Base-by-base conservation (phyloP, 805 yeast species). In the Ogataea trehaloabstinens region DNA sequence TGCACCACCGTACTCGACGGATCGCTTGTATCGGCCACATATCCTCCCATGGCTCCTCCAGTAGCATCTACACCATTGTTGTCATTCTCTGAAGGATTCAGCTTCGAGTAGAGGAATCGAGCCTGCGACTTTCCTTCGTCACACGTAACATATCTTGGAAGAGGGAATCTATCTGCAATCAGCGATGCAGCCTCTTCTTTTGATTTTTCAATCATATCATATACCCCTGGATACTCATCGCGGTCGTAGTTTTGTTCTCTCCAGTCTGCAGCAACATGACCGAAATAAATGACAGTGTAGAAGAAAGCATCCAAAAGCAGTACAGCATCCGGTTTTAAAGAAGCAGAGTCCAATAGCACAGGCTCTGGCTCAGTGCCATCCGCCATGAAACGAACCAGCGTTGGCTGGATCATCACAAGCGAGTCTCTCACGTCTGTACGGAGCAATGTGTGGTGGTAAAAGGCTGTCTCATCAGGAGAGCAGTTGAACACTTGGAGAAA, bases 71-170 rank as follows among this genome's bases (percentile, higher is more conserved):
- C 18, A 33, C 68, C 71, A 19, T 60, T 66, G 24, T 47, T 46
- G 48, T 78, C 76, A 60, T 82, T 82, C 48, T 85, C 88, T 33
- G 96, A 84, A 28, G 99, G 99, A 64, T 95, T 93, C 63, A 93
- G 78, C 67, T 89, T 93, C 20, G 97, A 87, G 64, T 88, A 80
- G 64, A 93, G 74, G 74, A 93, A 93, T 67, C 99, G 82, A 2
- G 98, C 97, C 68, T 93, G 99, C 12, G 97, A 90, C 40, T 96
- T 97, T 55, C 99, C 98, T 54, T 91, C 97, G 61, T 91, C 97
- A 43, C 96, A 88, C 55, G 91, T 96, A 52, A 93, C 90, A 59
- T 91, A 93, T 66, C 99, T 79, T 34, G 99, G 99, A 58, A 93
- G 73, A 53, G 99, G 99, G 80, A 88, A 91, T 60, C 99, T 78